Conservation (phyloP, 2,329 filamentous ascomycete genomes). For the Simplicillium sp. region DNA sequence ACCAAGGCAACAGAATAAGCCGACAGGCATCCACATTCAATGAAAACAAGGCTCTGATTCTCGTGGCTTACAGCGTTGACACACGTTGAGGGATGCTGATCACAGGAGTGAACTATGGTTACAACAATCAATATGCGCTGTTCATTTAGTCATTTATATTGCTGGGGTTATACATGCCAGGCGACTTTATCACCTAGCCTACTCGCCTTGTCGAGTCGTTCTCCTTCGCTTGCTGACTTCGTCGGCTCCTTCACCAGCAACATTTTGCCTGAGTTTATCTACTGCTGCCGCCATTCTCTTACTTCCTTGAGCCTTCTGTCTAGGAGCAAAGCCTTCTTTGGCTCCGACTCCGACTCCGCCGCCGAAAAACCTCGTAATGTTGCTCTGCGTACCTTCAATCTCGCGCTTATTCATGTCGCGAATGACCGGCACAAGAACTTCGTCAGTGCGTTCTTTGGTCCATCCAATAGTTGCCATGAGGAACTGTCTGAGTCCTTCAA, state of each 20-base stretch:
- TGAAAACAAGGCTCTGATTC: neutral
- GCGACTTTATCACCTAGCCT: too few relatives aligned
- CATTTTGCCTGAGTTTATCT: slow-evolving; percentile 45
- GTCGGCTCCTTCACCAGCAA: slow-evolving; percentile 4
- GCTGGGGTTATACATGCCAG: too few relatives aligned
- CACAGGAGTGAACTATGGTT: too few relatives aligned
- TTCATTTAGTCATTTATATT: too few relatives aligned
- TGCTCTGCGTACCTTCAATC: slow-evolving; percentile 85
- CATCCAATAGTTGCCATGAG: slow-evolving; percentile 91
- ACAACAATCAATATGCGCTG: too few relatives aligned
- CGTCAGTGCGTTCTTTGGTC: slow-evolving; percentile 84
- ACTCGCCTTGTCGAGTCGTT: neutral
- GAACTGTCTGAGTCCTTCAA: slow-evolving; percentile 74
- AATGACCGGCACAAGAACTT: slow-evolving; percentile 91
- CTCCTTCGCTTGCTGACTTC: neutral
- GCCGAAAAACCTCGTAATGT: slow-evolving; percentile 88
- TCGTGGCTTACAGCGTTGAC: too few relatives aligned
- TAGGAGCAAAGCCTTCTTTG: slow-evolving; percentile 59
- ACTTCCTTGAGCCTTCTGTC: slow-evolving; percentile 55
- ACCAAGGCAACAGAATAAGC: too few relatives aligned
- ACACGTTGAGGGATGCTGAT: too few relatives aligned
- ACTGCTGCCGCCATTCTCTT: slow-evolving; percentile 70
- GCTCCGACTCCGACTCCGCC: slow-evolving; percentile 63
- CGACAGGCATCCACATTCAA: too few relatives aligned
- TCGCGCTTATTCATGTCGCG: slow-evolving; percentile 87